A percentile compares a stretch with the other conserved stretches of the same genome.
phyloP scores from a whole-genome alignment of 352 stramenopile genomes.

The Chrysophaeum taylorii region DNA sequence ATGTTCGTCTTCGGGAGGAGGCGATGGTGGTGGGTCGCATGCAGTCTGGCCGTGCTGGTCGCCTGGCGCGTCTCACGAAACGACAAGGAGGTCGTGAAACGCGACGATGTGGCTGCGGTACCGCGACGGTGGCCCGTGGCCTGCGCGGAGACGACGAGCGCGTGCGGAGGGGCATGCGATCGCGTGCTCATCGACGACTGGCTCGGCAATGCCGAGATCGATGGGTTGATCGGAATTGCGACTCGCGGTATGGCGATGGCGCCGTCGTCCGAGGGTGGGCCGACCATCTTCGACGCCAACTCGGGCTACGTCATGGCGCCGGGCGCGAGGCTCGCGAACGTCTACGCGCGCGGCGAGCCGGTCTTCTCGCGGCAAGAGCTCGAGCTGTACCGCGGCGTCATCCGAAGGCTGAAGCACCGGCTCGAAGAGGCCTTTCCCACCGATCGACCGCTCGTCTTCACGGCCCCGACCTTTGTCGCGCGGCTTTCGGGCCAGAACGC shows the following conservation, averaged over 20 bases:
- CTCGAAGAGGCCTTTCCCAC: conserved; percentile 65
- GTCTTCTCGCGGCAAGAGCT: conserved; percentile 67
- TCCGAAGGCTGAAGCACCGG: conserved; percentile 59
- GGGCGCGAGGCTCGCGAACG: conserved; percentile 66
- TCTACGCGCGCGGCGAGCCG: conserved; percentile 53
- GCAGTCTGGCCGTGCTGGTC: too few species aligned
- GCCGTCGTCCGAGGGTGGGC: conserved; percentile 39
- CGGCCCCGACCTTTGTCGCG: conserved; percentile 80
- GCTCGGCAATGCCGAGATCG: background rate
- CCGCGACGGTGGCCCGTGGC: too few species aligned
- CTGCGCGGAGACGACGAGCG: background rate
- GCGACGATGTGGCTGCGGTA: too few species aligned
- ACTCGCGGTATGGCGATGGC: conserved; percentile 1
- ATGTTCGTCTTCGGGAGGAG: too few species aligned
- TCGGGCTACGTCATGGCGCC: conserved; percentile 64
- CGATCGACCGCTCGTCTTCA: conserved; percentile 64
- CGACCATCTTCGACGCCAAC: conserved; percentile 82
- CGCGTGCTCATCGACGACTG: conserved; percentile 1
- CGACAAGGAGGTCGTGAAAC: too few species aligned
- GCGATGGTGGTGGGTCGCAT: too few species aligned
- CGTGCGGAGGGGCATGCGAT: background rate
- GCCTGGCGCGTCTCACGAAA: too few species aligned
- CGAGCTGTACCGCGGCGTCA: conserved; percentile 57
- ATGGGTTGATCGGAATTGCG: background rate
- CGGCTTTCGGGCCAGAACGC: conserved; percentile 61